phyloP scores from a whole-genome alignment of 1,284 basidiomycete genomes.

The Ustilago shanxiensis region DNA sequence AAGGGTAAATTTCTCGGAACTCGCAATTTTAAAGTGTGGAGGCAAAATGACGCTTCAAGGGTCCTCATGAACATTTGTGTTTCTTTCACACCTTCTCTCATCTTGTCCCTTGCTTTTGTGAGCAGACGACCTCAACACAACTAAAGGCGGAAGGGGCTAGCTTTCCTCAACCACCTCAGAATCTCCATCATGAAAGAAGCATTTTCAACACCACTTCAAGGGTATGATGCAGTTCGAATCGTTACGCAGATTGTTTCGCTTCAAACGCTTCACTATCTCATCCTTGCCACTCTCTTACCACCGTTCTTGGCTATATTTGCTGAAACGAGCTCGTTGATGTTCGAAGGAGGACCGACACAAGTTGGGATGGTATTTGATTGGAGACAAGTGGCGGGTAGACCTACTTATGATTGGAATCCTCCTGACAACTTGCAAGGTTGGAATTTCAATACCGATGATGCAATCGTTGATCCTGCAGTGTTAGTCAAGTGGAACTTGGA shows the following conservation, averaged over 20 bases:
- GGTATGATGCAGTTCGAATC: slow-evolving; percentile 44
- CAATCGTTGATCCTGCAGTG: slow-evolving; percentile 20
- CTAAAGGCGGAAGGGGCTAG: too few species aligned
- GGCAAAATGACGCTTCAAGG: too few species aligned
- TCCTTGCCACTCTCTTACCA: slow-evolving; percentile 84
- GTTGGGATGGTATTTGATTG: slow-evolving; percentile 97
- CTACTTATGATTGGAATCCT: slow-evolving; percentile 30
- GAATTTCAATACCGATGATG: too few species aligned
- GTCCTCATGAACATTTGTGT: too few species aligned
- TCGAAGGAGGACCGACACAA: slow-evolving; percentile 86
- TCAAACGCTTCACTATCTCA: slow-evolving; percentile 92
- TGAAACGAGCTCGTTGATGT: slow-evolving; percentile 78
- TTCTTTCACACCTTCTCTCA: too few species aligned
- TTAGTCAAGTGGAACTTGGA: slow-evolving; percentile 37
- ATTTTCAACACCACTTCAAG: slow-evolving; percentile 42
- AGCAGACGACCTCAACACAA: too few species aligned
- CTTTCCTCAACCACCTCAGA: too few species aligned
- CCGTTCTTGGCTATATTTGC: slow-evolving; percentile 83
- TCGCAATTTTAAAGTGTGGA: too few species aligned
- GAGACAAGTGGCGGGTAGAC: slow-evolving; percentile 82
- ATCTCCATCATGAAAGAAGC: slow-evolving; percentile 45
- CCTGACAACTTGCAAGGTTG: background rate
- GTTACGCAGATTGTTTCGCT: slow-evolving; percentile 83
- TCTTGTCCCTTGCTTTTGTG: too few species aligned
- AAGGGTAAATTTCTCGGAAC: too few species aligned